Conservation (phyloP, 2,329 filamentous ascomycete species). For the Clarireedia sp. region DNA sequence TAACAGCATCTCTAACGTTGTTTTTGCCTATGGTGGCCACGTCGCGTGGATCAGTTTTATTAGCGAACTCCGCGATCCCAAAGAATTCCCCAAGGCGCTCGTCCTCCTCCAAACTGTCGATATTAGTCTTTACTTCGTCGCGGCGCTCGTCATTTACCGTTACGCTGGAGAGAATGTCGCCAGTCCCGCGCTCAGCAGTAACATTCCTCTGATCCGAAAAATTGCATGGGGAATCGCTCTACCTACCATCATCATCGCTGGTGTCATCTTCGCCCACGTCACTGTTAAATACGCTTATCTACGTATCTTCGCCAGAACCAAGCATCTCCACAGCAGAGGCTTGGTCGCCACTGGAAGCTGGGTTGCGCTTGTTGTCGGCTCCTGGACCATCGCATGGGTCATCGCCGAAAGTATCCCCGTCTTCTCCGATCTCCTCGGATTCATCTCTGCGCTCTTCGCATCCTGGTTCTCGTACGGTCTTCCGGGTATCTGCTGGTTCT, state of each 20-base stretch:
- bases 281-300: slow-evolving; percentile 59
- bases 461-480: slow-evolving; percentile 54
- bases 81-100: slow-evolving; percentile 51
- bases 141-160: slow-evolving; percentile 51
- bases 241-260: slow-evolving; percentile 63
- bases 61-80: slow-evolving; percentile 47
- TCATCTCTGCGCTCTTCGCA: slow-evolving; percentile 44
- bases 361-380: slow-evolving; percentile 44
- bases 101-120: slow-evolving; percentile 49
- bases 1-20: slow-evolving; percentile 46
- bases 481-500: slow-evolving; percentile 41
- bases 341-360: slow-evolving; percentile 47
- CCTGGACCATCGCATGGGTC: slow-evolving; percentile 57
- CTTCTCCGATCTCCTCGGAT: slow-evolving; percentile 56
- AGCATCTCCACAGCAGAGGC: slow-evolving; percentile 33
- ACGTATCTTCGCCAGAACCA: slow-evolving; percentile 50
- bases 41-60: slow-evolving; percentile 54
- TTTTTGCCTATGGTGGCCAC: slow-evolving; percentile 53
- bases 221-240: slow-evolving; percentile 61
- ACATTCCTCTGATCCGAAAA: slow-evolving; percentile 45
- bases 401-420: slow-evolving; percentile 61
- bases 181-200: slow-evolving; percentile 58
- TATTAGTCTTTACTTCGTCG: slow-evolving; percentile 49
- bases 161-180: slow-evolving; percentile 54
- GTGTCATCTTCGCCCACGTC: slow-evolving; percentile 62